Evolutionary conservation across 371 early-diverging fungal genomes (phyloP).

Genomic region (Haplosporangium sp.): DNA sequence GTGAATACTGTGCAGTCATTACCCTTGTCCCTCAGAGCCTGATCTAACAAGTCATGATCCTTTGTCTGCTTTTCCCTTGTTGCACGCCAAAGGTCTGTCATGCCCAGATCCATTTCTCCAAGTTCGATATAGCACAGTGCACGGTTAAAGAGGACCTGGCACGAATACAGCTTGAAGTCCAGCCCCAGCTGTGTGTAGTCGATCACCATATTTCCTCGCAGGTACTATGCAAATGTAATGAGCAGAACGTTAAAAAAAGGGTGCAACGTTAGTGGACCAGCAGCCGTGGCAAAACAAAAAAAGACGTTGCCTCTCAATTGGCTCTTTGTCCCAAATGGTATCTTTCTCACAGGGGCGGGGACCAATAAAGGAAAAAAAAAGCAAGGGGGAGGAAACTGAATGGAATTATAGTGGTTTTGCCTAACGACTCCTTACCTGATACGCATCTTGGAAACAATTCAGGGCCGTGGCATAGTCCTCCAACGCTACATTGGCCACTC

Average conservation of each 20-base stretch:
- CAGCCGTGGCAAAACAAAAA: too few relatives aligned
- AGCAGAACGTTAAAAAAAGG: not conserved
- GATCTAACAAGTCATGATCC: constrained; percentile 79
- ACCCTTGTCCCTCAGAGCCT: constrained; percentile 78
- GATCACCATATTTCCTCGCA: constrained; percentile 90
- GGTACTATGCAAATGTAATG: constrained; percentile 59
- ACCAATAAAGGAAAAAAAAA: not conserved
- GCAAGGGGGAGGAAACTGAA: not conserved
- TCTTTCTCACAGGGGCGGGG: too few relatives aligned
- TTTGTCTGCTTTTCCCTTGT: constrained; percentile 73
- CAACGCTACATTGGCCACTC: constrained; percentile 83
- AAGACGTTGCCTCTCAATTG: too few relatives aligned
- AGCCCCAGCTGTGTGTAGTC: constrained; percentile 96
- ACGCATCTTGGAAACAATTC: constrained; percentile 69
- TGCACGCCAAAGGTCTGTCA: constrained; percentile 83
- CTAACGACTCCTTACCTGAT: constrained; percentile 56
- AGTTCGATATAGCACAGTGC: constrained; percentile 86
- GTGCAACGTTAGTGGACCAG: not conserved
- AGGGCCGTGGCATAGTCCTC: constrained; percentile 75
- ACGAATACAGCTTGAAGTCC: constrained; percentile 85
- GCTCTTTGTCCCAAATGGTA: too few relatives aligned
- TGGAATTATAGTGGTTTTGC: too few relatives aligned
- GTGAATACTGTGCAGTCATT: constrained; percentile 81
- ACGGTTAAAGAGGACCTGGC: constrained; percentile 91
- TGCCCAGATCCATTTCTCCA: constrained; percentile 77